Evolutionary conservation across 805 yeast genomes (phyloP).

Genomic region (Kluyveromyces siamensis): DNA sequence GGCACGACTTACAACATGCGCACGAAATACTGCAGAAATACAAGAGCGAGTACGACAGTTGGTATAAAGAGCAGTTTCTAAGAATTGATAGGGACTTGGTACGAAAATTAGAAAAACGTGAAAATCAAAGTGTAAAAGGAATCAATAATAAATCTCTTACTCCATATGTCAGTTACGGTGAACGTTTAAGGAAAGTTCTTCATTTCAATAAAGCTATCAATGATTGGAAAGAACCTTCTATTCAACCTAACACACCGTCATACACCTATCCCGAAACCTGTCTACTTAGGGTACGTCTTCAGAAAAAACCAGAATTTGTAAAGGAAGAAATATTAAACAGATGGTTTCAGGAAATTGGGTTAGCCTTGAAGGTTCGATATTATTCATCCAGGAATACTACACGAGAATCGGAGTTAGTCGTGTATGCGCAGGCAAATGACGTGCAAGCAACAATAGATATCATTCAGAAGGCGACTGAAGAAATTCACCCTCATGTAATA

Average conservation of each 20-base stretch:
- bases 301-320: neutral
- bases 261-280: neutral
- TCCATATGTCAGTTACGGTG: conserved; percentile 19
- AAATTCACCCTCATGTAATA: neutral
- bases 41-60: neutral
- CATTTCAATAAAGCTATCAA: conserved; percentile 19
- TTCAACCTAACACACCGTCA: neutral
- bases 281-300: neutral
- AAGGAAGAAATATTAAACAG: neutral
- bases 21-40: neutral
- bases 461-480: too few species aligned
- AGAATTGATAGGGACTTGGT: conserved; percentile 2
- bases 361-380: neutral
- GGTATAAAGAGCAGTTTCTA: neutral
- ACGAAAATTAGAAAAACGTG: conserved; percentile 1
- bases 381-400: neutral
- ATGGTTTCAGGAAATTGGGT: neutral
- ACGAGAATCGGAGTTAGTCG: neutral
- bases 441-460: neutral
- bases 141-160: neutral
- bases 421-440: neutral
- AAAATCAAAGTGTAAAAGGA: neutral
- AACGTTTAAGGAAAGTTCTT: conserved; percentile 18
- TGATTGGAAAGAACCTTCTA: conserved; percentile 16
- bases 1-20: neutral